Evolutionary conservation across 1,284 basidiomycete genomes (phyloP).

Genomic region (Gymnopus androsaceus): DNA sequence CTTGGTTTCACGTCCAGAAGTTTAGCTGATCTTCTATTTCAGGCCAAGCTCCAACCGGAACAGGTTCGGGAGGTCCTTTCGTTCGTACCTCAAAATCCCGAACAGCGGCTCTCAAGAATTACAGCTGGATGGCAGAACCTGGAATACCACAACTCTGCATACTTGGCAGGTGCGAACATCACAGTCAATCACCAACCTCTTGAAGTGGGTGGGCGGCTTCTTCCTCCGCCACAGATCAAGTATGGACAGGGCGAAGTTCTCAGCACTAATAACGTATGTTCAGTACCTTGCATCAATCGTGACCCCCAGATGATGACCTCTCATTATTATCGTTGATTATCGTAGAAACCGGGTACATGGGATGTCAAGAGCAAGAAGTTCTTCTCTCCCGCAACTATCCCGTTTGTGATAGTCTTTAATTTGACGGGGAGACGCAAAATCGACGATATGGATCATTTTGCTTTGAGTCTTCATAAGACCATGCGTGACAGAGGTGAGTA

Average conservation of each 20-base stretch:
- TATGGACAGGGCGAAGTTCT: no score
- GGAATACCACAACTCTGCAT: conserved; percentile 32
- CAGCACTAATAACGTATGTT: no score
- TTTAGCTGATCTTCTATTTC: neutral
- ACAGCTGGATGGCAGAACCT: conserved; percentile 31
- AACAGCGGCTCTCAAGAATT: conserved; percentile 26
- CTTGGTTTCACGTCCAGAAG: neutral
- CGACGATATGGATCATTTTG: conserved; percentile 22
- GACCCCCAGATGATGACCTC: no score
- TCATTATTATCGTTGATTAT: no score
- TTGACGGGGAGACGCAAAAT: conserved; percentile 24
- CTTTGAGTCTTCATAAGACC: conserved; percentile 24
- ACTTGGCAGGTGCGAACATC: conserved; percentile 34
- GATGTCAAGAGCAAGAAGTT: conserved; percentile 38
- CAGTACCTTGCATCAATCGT: no score
- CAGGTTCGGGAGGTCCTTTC: conserved; percentile 31
- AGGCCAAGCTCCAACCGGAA: conserved; percentile 26
- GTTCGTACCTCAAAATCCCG: conserved; percentile 31
- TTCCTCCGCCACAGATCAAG: conserved; percentile 30
- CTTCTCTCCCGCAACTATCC: conserved; percentile 27
- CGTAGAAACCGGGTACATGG: conserved; percentile 34
- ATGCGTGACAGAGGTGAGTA: conserved; percentile 31
- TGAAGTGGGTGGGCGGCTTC: conserved; percentile 30
- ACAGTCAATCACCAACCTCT: conserved; percentile 27
- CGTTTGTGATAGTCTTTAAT: conserved; percentile 34